Evolutionary conservation across 768 basidiomycete species (phyloP), one percentile per base, ranked within the genome.

Genomic region (Phlebiopsis flavidoalba): DNA sequence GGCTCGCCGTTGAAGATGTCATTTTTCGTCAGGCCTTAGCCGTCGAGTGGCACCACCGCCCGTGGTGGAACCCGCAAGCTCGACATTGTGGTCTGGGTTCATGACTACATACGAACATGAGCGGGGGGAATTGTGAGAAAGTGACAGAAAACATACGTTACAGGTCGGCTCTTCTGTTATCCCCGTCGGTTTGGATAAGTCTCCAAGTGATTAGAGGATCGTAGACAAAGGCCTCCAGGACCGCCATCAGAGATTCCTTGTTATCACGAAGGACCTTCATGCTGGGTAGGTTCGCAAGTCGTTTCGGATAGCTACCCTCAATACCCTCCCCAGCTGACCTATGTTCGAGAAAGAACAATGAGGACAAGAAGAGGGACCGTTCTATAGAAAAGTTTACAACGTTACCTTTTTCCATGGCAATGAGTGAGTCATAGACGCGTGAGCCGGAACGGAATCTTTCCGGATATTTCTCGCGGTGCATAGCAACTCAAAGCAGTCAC

Each of bases 331-430:
- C n/a, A n/a, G 74, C 95, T 96, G 66, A 96, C 94, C 93, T 95
- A 59, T 56, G 8, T 43, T 43, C 40, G 10, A 3, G 40, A 17
- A 3, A 43, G 35, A n/a, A 45, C 22, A 58, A 46, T 48, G 15
- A 57, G 24, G n/a, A 60, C 48, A n/a, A 48, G 21, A 15, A 3
- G 22, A 15, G 8, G 14, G n/a, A n/a, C n/a, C n/a, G n/a, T n/a
- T n/a, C n/a, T n/a, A n/a, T n/a, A n/a, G n/a, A n/a, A n/a, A n/a
- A n/a, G n/a, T n/a, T n/a, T n/a, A n/a, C n/a, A n/a, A n/a, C n/a
- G n/a, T n/a, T n/a, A n/a, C n/a, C n/a, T n/a, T n/a, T n/a, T 83
- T 99, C 97, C 97, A 99, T 99, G 12, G 97, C 97, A n/a, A 71
- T 97, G 93, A 11, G 94, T 96, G 56, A 99, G 82, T n/a, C 97